These are phyloP conservation scores for Yamadazyma akitaensis DNA, from an alignment of 805 yeast species.

Conservation along the genomic window DNA sequence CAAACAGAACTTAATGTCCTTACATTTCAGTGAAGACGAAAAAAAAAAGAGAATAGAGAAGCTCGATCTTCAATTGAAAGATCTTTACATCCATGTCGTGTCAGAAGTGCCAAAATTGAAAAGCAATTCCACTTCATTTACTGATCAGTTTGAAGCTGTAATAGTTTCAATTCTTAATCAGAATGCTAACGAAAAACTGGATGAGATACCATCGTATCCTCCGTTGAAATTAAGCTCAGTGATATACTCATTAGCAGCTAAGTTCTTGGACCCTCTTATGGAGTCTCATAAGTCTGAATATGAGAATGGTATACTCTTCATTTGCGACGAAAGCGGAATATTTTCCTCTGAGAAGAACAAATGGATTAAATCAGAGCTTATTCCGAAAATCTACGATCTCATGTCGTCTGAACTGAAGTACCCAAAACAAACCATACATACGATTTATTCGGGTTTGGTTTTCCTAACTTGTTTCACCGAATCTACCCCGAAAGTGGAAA, in stretches of 20 bases:
- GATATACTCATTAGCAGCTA: constrained; percentile 18
- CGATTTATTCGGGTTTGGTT: constrained; percentile 3
- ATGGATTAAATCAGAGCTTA: constrained; percentile 23
- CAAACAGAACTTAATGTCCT: constrained; percentile 1
- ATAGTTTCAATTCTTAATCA: constrained; percentile 2
- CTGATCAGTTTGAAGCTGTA: constrained; percentile 14
- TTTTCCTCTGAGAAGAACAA: constrained; percentile 28
- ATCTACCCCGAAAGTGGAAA: neutral
- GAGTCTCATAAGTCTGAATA: constrained; percentile 9
- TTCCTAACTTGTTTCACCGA: constrained; percentile 6
- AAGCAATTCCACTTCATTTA: neutral
- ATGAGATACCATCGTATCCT: constrained; percentile 3
- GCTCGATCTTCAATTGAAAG: neutral
- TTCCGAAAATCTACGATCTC: constrained; percentile 7
- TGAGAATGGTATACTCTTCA: constrained; percentile 22
- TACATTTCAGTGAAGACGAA: neutral
- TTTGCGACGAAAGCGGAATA: constrained; percentile 8
- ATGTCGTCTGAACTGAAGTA: neutral
- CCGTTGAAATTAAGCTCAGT: constrained; percentile 18
- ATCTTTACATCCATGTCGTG: neutral
- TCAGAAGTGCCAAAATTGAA: neutral
- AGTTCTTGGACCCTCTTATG: constrained; percentile 10
- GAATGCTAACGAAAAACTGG: neutral
- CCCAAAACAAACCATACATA: neutral
- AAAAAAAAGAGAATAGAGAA: neutral